Evolutionary conservation across 1,139 yeast genomes (phyloP).

Genomic region (Yamadazyma pseudoaaseri): DNA sequence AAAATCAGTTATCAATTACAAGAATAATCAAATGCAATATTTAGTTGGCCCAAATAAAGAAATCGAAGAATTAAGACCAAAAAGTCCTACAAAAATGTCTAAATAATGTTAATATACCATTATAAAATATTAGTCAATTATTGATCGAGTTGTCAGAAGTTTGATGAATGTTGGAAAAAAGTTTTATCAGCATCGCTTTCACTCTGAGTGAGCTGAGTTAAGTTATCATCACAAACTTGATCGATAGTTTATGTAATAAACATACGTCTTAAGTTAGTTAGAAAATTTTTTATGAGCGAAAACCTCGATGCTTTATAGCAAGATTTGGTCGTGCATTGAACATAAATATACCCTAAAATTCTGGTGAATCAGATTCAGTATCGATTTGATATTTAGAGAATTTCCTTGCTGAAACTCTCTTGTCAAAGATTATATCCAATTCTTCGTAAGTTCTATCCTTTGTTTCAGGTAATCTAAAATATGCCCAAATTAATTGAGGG

Average conservation of each 20-base stretch:
- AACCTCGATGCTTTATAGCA: conserved; percentile 1
- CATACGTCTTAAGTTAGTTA: conserved; percentile 4
- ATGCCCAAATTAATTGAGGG: conserved; percentile 22
- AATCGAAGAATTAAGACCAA: conserved; percentile 80
- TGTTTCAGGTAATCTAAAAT: conserved; percentile 23
- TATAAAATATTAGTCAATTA: neutral
- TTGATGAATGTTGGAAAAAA: conserved; percentile 50
- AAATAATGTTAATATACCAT: conserved; percentile 4
- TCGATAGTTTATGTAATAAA: conserved; percentile 1
- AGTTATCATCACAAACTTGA: conserved; percentile 43
- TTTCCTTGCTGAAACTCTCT: conserved; percentile 14
- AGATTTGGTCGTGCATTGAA: no score
- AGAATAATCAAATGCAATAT: conserved; percentile 32
- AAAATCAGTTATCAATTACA: conserved; percentile 33
- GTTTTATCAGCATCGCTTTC: conserved; percentile 48
- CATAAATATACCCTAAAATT: no score
- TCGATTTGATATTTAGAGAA: conserved; percentile 5
- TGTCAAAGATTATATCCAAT: conserved; percentile 23
- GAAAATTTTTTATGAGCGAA: conserved; percentile 1
- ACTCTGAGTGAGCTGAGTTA: conserved; percentile 59
- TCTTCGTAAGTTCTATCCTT: conserved; percentile 24
- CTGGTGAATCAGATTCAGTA: no score
- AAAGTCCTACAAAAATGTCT: conserved; percentile 51
- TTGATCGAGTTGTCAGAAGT: conserved; percentile 15
- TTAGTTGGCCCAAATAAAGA: conserved; percentile 65